Conservation (phyloP, 805 yeast species). For the Candida insectorum region DNA sequence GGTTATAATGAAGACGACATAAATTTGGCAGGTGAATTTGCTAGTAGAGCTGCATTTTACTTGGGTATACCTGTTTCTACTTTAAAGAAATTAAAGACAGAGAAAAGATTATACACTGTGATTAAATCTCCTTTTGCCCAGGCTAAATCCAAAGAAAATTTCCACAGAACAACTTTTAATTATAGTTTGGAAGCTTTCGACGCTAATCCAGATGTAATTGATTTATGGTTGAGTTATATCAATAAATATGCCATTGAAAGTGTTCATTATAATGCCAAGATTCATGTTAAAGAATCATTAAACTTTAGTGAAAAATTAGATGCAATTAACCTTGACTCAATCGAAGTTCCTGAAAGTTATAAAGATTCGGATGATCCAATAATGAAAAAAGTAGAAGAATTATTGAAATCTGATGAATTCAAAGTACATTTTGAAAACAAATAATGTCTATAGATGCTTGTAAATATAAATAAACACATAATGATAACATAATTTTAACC, state of each 20-base stretch:
- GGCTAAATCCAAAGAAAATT: conserved; percentile 92
- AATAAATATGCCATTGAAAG: conserved; percentile 76
- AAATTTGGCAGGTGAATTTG: conserved; percentile 78
- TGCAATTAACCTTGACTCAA: conserved; percentile 19
- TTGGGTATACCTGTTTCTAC: conserved; percentile 84
- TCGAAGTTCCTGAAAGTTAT: conserved; percentile 32
- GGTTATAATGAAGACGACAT: conserved; percentile 69
- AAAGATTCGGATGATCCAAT: conserved; percentile 43
- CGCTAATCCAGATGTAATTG: conserved; percentile 79
- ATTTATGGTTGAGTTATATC: conserved; percentile 74
- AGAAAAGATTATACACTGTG: conserved; percentile 88
- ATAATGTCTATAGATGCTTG: conserved; percentile 6
- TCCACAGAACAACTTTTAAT: conserved; percentile 80
- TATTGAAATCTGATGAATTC: conserved; percentile 70
- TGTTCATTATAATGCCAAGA: conserved; percentile 76
- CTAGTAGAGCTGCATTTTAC: conserved; percentile 85
- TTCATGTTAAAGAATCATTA: conserved; percentile 37
- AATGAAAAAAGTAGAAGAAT: conserved; percentile 64
- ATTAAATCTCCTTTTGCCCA: conserved; percentile 90
- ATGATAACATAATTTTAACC: conserved; percentile 40
- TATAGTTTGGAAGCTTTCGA: conserved; percentile 76
- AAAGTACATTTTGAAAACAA: conserved; percentile 52
- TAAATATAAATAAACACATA: conserved; percentile 2
- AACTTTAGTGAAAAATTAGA: conserved; percentile 26
- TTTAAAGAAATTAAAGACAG: conserved; percentile 63